Percentiles rank a stretch among this genome's conserved stretches.
These are phyloP conservation scores for Plasmodium knowlesi DNA, from an alignment of 169 alveolate genomes.

Conservation along the genomic window DNA sequence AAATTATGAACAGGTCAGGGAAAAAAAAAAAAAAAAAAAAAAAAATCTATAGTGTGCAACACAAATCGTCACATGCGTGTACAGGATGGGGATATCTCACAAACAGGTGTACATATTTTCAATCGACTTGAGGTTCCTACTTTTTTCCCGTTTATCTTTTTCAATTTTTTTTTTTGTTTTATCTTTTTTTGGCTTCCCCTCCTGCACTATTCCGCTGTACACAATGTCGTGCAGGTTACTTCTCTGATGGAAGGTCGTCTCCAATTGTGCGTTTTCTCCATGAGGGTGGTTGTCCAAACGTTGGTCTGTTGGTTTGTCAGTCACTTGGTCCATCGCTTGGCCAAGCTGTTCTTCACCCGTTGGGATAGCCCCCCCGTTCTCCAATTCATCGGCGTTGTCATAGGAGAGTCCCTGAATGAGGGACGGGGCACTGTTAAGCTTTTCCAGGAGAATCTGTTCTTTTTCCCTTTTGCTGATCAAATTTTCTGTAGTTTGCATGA, in stretches of 20 bases:
- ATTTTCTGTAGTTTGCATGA: constrained; percentile 45
- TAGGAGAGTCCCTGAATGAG: background rate
- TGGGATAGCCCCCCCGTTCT: background rate
- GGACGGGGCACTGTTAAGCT: constrained; percentile 12
- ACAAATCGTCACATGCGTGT: background rate
- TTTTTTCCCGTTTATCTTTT: background rate
- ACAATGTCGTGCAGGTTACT: constrained; percentile 11
- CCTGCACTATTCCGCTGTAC: constrained; percentile 32
- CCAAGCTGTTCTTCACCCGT: background rate
- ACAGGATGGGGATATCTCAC: background rate
- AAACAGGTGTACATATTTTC: constrained; percentile 54
- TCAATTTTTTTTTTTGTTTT: constrained; percentile 6
- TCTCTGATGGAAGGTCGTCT: background rate
- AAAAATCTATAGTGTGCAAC: no score
- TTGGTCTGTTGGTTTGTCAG: background rate
- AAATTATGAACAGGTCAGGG: no score
- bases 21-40: no score
- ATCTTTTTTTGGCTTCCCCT: constrained; percentile 14
- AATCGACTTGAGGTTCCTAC: constrained; percentile 20
- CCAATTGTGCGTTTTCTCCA: background rate
- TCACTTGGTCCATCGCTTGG: background rate
- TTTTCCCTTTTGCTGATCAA: constrained; percentile 34
- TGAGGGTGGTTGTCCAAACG: background rate
- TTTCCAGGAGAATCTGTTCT: constrained; percentile 38
- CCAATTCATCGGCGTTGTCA: constrained; percentile 15